Conservation (phyloP, 106 monocot genomes). For the Vanilla planifolia region DNA sequence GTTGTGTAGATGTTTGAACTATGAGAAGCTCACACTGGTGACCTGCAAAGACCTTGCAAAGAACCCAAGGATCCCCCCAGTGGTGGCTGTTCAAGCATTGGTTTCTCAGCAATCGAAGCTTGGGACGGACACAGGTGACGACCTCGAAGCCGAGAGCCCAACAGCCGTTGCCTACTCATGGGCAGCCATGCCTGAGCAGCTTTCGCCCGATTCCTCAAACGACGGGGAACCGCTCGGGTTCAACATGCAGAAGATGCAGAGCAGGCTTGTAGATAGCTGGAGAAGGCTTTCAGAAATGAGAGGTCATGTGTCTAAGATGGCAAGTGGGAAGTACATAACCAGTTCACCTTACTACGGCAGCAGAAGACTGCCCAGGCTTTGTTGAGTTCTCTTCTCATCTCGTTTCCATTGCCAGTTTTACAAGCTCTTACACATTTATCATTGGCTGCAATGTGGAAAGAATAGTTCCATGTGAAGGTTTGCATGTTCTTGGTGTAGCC, state of each 20-base stretch:
- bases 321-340: conserved; percentile 21
- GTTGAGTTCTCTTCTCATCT: conserved; percentile 29
- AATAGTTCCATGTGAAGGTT: too few relatives aligned
- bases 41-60: conserved; percentile 81
- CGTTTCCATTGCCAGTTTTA: too few relatives aligned
- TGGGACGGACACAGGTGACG: not conserved
- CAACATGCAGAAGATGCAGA: conserved; percentile 71
- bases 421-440: too few relatives aligned
- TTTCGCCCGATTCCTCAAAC: not conserved
- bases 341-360: conserved; percentile 11
- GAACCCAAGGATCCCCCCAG: conserved; percentile 79
- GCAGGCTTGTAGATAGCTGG: conserved; percentile 69
- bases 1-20: conserved; percentile 80
- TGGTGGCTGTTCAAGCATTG: conserved; percentile 69
- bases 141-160: not conserved
- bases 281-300: conserved; percentile 75
- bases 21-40: conserved; percentile 80
- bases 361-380: conserved; percentile 52
- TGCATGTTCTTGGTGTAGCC: too few relatives aligned
- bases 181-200: not conserved
- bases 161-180: not conserved
- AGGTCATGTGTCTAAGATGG: conserved; percentile 72
- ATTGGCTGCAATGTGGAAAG: too few relatives aligned
- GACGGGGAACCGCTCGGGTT: conserved; percentile 50
- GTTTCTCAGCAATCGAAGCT: conserved; percentile 50